phyloP scores from a whole-genome alignment of 2,329 filamentous ascomycete genomes.

The Pseudocercospora fuligena region DNA sequence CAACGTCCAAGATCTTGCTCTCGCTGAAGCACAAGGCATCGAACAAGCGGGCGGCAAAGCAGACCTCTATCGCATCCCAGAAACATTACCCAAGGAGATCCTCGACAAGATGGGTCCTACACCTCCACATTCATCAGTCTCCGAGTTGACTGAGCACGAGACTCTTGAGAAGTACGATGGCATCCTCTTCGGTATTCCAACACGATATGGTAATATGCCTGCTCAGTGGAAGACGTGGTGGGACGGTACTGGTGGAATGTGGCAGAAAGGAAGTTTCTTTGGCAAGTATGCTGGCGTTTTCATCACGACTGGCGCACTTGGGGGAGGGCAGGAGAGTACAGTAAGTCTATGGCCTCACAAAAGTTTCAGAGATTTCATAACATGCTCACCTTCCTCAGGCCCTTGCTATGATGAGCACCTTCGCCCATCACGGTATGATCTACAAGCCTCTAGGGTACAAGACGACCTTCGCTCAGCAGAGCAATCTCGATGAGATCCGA shows the following conservation, averaged over 20 bases:
- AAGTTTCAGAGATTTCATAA: too few species aligned
- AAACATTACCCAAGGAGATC: constrained; percentile 66
- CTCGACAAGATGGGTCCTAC: neutral
- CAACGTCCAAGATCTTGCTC: constrained; percentile 78
- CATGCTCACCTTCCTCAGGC: constrained; percentile 42
- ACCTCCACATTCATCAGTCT: neutral
- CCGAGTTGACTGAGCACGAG: neutral
- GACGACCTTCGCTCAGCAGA: constrained; percentile 69
- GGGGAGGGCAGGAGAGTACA: constrained; percentile 63
- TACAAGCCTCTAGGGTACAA: constrained; percentile 90
- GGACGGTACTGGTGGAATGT: constrained; percentile 84
- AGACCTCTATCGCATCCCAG: constrained; percentile 81
- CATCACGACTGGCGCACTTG: constrained; percentile 77
- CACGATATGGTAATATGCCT: constrained; percentile 92
- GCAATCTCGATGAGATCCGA: constrained; percentile 75
- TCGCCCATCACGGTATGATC: constrained; percentile 88
- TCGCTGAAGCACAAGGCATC: constrained; percentile 86
- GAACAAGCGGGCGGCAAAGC: constrained; percentile 79
- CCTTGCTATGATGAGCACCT: constrained; percentile 76
- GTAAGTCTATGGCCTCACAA: neutral
- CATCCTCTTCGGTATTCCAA: constrained; percentile 89
- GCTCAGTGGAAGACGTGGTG: constrained; percentile 90
- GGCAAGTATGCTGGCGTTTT: constrained; percentile 91
- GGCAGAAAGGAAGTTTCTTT: constrained; percentile 65
- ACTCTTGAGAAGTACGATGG: constrained; percentile 66